These are phyloP conservation scores for Penicillium sp. DNA, from an alignment of 2,329 filamentous ascomycete species.

Conservation along the genomic window DNA sequence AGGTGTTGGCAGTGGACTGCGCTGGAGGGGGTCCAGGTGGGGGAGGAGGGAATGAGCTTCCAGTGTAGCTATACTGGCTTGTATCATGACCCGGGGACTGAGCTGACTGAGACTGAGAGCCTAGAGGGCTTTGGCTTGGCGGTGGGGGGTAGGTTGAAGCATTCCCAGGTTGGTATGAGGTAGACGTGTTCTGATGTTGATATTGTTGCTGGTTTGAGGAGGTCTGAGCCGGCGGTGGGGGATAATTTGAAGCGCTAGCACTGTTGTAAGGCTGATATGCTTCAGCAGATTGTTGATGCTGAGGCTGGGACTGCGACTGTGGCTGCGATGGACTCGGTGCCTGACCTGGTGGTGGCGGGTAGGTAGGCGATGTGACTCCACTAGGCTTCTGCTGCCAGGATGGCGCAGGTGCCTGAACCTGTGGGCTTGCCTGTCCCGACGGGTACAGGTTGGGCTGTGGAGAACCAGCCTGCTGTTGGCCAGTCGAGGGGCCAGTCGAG, in stretches of 20 bases:
- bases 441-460: slow-evolving; percentile 20
- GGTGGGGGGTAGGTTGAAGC: slow-evolving; percentile 7
- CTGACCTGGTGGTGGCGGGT: slow-evolving; percentile 2
- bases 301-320: slow-evolving; percentile 15
- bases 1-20: slow-evolving; percentile 18
- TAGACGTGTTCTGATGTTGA: slow-evolving; percentile 5
- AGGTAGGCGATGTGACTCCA: neutral
- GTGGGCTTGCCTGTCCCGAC: slow-evolving; percentile 17
- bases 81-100: slow-evolving; percentile 13
- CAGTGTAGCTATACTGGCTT: slow-evolving; percentile 31
- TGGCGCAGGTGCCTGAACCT: slow-evolving; percentile 15
- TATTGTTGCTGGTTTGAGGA: slow-evolving; percentile 12
- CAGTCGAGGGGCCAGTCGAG: slow-evolving; percentile 22
- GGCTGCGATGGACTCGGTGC: neutral
- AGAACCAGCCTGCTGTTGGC: slow-evolving; percentile 20
- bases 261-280: slow-evolving; percentile 7
- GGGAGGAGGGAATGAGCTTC: slow-evolving; percentile 41
- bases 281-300: neutral
- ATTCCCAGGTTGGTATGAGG: slow-evolving; percentile 1
- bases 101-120: slow-evolving; percentile 2
- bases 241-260: slow-evolving; percentile 3
- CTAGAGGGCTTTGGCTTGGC: slow-evolving; percentile 5
- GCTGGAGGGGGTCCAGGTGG: slow-evolving; percentile 37
- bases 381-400: slow-evolving; percentile 11
- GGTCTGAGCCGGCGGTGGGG: slow-evolving; percentile 10